Percentiles rank a stretch among this genome's conserved stretches.
phyloP scores from a whole-genome alignment of 225 moss, liverwort and hornwort species.

The Antitrichia curtipendula region DNA sequence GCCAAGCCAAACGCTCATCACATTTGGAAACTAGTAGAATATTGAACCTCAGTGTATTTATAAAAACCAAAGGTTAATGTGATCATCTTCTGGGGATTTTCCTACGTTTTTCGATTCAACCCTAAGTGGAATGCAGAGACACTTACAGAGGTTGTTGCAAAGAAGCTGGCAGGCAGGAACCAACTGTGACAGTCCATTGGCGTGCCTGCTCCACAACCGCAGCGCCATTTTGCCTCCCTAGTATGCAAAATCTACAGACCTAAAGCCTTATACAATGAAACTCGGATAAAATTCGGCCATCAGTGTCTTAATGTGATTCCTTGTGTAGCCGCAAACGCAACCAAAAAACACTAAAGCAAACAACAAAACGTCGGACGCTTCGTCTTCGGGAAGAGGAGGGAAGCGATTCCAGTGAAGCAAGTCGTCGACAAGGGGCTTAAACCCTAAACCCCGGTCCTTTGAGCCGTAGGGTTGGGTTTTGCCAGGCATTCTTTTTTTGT shows the following conservation, averaged over 20 bases:
- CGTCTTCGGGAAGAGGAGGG: background rate
- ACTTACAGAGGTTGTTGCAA: conserved; percentile 24
- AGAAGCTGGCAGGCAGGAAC: conserved; percentile 10
- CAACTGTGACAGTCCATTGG: conserved; percentile 7
- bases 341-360: background rate
- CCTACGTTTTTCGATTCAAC: background rate
- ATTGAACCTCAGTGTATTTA: background rate
- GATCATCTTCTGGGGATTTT: background rate
- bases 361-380: background rate
- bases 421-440: background rate
- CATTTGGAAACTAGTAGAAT: background rate
- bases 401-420: background rate
- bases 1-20: background rate
- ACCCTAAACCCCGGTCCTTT: background rate
- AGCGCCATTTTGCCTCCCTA: conserved; percentile 20
- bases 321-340: background rate
- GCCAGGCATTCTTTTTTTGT: background rate
- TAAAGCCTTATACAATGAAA: background rate
- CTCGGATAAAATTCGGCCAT: conserved; percentile 1
- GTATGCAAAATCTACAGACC: background rate
- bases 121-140: background rate
- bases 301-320: background rate
- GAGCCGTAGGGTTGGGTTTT: background rate
- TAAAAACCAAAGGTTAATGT: background rate
- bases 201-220: conserved; percentile 33